Conservation (phyloP, 352 stramenopile species). For the Pseudoperonospora humuli region DNA sequence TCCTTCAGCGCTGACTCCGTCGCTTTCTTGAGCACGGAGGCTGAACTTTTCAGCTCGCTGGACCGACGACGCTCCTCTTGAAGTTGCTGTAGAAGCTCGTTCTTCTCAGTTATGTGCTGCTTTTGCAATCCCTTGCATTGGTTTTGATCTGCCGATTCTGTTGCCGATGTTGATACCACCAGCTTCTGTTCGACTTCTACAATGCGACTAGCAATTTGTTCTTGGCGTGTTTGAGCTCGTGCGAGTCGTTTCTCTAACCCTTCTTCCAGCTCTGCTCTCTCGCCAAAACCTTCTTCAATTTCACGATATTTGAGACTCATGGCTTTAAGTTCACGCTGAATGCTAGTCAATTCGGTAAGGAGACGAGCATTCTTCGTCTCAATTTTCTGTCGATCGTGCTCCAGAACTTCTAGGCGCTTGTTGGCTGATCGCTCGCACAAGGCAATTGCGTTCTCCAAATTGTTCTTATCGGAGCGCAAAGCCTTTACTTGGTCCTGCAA, state of each 20-base stretch:
- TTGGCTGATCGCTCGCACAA: conserved; percentile 17
- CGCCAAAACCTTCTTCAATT: conserved; percentile 5
- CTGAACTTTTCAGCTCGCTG: conserved; percentile 1
- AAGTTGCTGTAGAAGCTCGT: conserved; percentile 4
- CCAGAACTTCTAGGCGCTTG: conserved; percentile 8
- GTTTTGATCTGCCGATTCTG: neutral
- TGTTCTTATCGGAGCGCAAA: conserved; percentile 7
- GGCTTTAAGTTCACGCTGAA: conserved; percentile 2
- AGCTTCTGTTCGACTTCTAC: conserved; percentile 8
- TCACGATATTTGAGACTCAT: conserved; percentile 4
- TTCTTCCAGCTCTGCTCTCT: neutral
- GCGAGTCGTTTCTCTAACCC: neutral
- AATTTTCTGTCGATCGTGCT: conserved; percentile 7
- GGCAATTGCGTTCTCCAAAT: conserved; percentile 7
- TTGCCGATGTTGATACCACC: neutral
- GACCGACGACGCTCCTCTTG: conserved; percentile 8
- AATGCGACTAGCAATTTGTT: neutral
- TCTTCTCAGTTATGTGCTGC: conserved; percentile 3
- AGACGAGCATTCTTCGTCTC: conserved; percentile 13
- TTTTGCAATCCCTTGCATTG: neutral
- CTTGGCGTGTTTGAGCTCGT: conserved; percentile 3
- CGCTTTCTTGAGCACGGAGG: conserved; percentile 4
- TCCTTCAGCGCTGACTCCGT: conserved; percentile 11
- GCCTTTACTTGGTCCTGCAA: conserved; percentile 13
- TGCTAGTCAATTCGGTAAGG: conserved; percentile 4